Evolutionary conservation across 495 filamentous ascomycete genomes (phyloP).

Genomic region (Tuber umbilicatum): DNA sequence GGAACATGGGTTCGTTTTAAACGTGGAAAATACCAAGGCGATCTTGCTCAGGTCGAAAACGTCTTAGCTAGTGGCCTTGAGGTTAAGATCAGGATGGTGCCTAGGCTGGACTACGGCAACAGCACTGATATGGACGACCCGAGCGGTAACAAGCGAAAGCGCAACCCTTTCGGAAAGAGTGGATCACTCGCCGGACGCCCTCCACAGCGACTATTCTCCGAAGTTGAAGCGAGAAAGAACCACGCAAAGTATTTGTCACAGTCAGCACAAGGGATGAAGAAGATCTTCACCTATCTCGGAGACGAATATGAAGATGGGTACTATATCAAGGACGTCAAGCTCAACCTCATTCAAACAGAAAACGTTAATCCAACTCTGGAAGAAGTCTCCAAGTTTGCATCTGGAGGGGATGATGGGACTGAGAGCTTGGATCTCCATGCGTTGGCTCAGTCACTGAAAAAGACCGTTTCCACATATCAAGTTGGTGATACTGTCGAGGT

Average conservation of each 20-base stretch:
- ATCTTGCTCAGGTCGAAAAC: slow-evolving; percentile 89
- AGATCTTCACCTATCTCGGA: slow-evolving; percentile 72
- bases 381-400: slow-evolving; percentile 88
- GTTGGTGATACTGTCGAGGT: slow-evolving; percentile 93
- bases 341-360: slow-evolving; percentile 72
- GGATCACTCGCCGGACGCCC: slow-evolving; percentile 56
- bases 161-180: slow-evolving; percentile 50
- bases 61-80: slow-evolving; percentile 88
- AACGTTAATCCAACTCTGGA: slow-evolving; percentile 90
- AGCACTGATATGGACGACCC: slow-evolving; percentile 62
- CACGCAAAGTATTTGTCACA: slow-evolving; percentile 66
- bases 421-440: slow-evolving; percentile 89
- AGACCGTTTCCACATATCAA: slow-evolving; percentile 70
- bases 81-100: slow-evolving; percentile 77
- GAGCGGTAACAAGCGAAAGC: slow-evolving; percentile 64
- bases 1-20: slow-evolving; percentile 88
- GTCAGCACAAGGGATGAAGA: slow-evolving; percentile 49
- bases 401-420: slow-evolving; percentile 75
- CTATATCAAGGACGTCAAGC: slow-evolving; percentile 86
- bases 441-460: slow-evolving; percentile 76
- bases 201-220: slow-evolving; percentile 86
- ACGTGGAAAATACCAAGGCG: slow-evolving; percentile 74
- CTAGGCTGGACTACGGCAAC: slow-evolving; percentile 82
- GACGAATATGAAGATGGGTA: slow-evolving; percentile 92
- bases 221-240: slow-evolving; percentile 83